Percentiles rank a stretch among this genome's conserved stretches.
Evolutionary conservation across 2,329 filamentous ascomycete species (phyloP).

Genomic region (Cadophora malorum): DNA sequence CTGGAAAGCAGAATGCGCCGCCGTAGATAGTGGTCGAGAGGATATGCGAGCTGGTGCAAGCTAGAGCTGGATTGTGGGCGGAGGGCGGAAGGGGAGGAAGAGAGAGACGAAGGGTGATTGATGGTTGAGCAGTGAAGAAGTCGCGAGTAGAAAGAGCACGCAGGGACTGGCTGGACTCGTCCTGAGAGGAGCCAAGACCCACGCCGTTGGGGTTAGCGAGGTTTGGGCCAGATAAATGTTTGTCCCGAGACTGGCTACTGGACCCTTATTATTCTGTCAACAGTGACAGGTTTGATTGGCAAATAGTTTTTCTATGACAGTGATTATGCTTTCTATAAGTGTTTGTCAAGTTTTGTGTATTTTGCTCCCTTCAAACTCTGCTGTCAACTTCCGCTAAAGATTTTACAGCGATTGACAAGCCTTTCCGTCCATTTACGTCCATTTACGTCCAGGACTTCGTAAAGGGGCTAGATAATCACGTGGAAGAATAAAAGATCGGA

Average conservation of each 20-base stretch:
- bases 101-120: not conserved
- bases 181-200: constrained; percentile 3
- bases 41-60: constrained; percentile 11
- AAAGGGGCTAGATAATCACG: constrained; percentile 1
- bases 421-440: not conserved
- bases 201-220: constrained; percentile 8
- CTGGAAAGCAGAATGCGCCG: constrained; percentile 30
- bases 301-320: not conserved
- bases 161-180: constrained; percentile 7
- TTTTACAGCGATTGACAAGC: not conserved
- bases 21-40: constrained; percentile 3
- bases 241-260: not conserved
- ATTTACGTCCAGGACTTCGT: not conserved
- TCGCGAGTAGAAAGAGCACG: not conserved
- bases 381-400: not conserved
- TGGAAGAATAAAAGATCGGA: not conserved
- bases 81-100: constrained; percentile 5
- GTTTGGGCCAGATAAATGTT: not conserved
- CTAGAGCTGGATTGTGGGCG: constrained; percentile 4
- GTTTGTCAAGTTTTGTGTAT: not conserved
- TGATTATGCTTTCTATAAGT: not conserved
- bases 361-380: not conserved
- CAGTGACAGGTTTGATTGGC: not conserved
- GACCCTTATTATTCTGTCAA: constrained; percentile 5
- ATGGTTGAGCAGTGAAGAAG: constrained; percentile 17